Evolutionary conservation across 1,284 basidiomycete species (phyloP).

Genomic region (Tylopilus sp.): DNA sequence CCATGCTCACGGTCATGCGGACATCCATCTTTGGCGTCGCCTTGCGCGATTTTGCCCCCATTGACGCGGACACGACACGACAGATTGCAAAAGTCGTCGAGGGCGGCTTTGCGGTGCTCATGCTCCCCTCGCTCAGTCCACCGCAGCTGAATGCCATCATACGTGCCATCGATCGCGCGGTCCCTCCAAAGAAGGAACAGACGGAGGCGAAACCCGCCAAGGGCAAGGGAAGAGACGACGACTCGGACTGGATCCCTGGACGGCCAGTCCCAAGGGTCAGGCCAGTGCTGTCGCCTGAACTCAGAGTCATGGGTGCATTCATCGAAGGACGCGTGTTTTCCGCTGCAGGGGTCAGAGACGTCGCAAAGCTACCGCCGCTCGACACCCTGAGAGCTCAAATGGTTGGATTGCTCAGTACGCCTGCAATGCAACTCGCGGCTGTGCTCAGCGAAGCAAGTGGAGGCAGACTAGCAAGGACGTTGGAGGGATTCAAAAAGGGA

Average conservation of each 20-base stretch:
- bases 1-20: constrained; percentile 60
- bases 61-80: constrained; percentile 46
- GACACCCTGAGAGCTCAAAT: constrained; percentile 70
- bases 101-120: constrained; percentile 62
- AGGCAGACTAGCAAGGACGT: constrained; percentile 64
- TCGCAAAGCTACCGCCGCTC: constrained; percentile 64
- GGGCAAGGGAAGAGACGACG: constrained; percentile 50
- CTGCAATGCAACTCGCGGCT: constrained; percentile 62
- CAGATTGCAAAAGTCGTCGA: constrained; percentile 51
- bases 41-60: constrained; percentile 52
- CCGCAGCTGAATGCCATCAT: constrained; percentile 64
- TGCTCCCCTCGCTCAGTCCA: constrained; percentile 64
- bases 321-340: constrained; percentile 69
- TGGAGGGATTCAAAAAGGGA: constrained; percentile 72
- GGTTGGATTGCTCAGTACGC: constrained; percentile 67
- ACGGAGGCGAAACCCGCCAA: constrained; percentile 43
- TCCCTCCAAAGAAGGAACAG: constrained; percentile 53
- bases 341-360: constrained; percentile 50
- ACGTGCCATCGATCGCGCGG: constrained; percentile 60
- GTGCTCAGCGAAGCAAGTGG: constrained; percentile 70
- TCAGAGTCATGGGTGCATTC: constrained; percentile 68
- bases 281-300: constrained; percentile 52
- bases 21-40: constrained; percentile 70
- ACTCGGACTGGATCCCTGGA: constrained; percentile 57
- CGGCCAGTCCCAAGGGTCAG: constrained; percentile 55